phyloP scores from a whole-genome alignment of 2,329 filamentous ascomycete species.

The Penicillium sp. region DNA sequence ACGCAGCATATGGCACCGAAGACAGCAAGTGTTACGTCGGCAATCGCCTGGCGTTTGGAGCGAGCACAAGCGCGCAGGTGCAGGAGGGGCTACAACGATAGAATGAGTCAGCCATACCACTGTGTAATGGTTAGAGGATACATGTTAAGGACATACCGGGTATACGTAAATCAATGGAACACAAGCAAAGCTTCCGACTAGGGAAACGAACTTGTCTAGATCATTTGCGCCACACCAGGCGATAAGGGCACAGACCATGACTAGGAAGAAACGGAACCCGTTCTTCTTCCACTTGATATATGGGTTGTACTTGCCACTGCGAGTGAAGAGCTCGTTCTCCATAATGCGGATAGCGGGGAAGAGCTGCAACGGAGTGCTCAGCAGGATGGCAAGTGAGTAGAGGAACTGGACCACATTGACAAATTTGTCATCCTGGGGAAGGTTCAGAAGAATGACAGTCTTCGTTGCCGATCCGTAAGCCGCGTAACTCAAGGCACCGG shows the following conservation, averaged over 20 bases:
- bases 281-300: conserved; percentile 99
- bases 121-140: neutral
- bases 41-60: conserved; percentile 62
- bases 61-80: conserved; percentile 79
- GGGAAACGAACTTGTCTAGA: conserved; percentile 93
- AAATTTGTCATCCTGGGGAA: conserved; percentile 91
- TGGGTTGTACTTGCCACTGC: conserved; percentile 95
- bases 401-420: conserved; percentile 96
- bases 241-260: conserved; percentile 78
- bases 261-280: conserved; percentile 87
- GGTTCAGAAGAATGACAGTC: conserved; percentile 92
- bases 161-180: conserved; percentile 97
- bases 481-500: conserved; percentile 91
- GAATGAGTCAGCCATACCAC: neutral
- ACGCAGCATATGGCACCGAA: conserved; percentile 85
- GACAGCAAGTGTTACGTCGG: conserved; percentile 73
- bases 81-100: conserved; percentile 68
- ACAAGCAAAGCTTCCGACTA: conserved; percentile 96
- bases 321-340: conserved; percentile 88
- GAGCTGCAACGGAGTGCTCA: conserved; percentile 93
- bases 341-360: conserved; percentile 97
- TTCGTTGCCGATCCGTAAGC: conserved; percentile 94
- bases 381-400: conserved; percentile 94
- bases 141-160: conserved; percentile 64
- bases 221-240: conserved; percentile 92